Conservation (phyloP, 352 stramenopile genomes). For the Pythium phragmiticola region DNA sequence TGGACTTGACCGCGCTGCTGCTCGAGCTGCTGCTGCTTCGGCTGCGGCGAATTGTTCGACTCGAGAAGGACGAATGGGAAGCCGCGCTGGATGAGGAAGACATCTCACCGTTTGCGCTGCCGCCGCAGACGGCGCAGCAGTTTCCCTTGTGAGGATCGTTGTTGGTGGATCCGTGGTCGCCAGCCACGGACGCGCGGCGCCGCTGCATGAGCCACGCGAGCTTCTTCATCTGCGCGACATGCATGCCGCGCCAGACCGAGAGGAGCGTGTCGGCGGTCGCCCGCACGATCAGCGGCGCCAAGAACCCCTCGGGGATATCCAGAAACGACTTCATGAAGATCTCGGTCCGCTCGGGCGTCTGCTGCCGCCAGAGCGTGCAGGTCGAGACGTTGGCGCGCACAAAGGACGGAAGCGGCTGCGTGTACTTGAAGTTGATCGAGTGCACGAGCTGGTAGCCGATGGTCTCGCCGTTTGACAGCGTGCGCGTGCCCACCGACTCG, state of each 20-base stretch:
- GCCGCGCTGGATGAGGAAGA: slow-evolving; percentile 1
- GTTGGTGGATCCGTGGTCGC: neutral
- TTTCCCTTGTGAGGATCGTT: neutral
- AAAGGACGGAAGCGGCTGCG: slow-evolving; percentile 35
- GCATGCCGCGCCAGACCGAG: slow-evolving; percentile 33
- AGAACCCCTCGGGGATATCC: slow-evolving; percentile 41
- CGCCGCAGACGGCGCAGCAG: slow-evolving; percentile 6
- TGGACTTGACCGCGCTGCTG: slow-evolving; percentile 7
- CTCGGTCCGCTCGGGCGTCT: slow-evolving; percentile 21
- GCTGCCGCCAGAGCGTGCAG: slow-evolving; percentile 55
- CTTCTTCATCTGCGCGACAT: slow-evolving; percentile 70
- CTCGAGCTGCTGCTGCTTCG: neutral
- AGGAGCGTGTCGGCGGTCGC: slow-evolving; percentile 40
- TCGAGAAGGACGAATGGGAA: neutral
- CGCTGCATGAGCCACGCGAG: slow-evolving; percentile 49
- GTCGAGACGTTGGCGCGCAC: slow-evolving; percentile 59
- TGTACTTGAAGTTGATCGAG: slow-evolving; percentile 66
- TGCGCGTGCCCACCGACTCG: slow-evolving; percentile 48
- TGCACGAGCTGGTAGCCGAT: slow-evolving; percentile 65
- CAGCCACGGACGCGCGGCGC: slow-evolving; percentile 7
- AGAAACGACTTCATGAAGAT: slow-evolving; percentile 49
- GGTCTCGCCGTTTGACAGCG: slow-evolving; percentile 41
- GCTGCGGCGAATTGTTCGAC: neutral
- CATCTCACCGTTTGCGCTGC: neutral
- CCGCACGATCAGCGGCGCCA: slow-evolving; percentile 36